These are phyloP conservation scores for Cladosporium sp. DNA, from an alignment of 2,329 filamentous ascomycete species.

Conservation along the genomic window DNA sequence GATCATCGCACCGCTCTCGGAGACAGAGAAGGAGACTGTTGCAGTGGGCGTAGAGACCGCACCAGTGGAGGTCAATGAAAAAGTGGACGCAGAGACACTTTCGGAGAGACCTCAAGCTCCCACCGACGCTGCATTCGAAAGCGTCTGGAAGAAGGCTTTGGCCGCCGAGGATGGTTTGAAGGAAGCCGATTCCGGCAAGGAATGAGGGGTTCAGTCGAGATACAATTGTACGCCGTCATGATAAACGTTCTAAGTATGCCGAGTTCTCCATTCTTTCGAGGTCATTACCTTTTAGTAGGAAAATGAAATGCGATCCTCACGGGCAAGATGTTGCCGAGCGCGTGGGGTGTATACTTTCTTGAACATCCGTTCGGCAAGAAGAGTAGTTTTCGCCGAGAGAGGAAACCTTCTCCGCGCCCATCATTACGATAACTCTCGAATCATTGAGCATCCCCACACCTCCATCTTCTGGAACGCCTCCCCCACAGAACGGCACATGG, in stretches of 20 bases:
- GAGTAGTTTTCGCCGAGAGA: not conserved
- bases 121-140: conserved; percentile 62
- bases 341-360: not conserved
- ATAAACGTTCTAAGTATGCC: conserved; percentile 7
- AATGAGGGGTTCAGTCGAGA: not conserved
- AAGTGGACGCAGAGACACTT: not conserved
- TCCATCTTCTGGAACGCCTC: not conserved
- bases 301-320: too few species aligned
- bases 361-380: not conserved
- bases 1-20: conserved; percentile 19
- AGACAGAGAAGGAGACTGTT: not conserved
- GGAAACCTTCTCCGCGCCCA: not conserved
- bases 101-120: conserved; percentile 24
- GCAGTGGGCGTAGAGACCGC: not conserved
- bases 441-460: not conserved
- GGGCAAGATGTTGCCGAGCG: not conserved
- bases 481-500: not conserved
- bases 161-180: conserved; percentile 45
- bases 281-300: too few species aligned
- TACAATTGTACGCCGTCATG: conserved; percentile 15
- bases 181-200: not conserved
- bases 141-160: conserved; percentile 68
- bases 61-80: not conserved
- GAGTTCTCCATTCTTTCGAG: not conserved
- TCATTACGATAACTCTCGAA: not conserved